phyloP scores from a whole-genome alignment of 495 filamentous ascomycete species.

The Parachaetomium inaequale region DNA sequence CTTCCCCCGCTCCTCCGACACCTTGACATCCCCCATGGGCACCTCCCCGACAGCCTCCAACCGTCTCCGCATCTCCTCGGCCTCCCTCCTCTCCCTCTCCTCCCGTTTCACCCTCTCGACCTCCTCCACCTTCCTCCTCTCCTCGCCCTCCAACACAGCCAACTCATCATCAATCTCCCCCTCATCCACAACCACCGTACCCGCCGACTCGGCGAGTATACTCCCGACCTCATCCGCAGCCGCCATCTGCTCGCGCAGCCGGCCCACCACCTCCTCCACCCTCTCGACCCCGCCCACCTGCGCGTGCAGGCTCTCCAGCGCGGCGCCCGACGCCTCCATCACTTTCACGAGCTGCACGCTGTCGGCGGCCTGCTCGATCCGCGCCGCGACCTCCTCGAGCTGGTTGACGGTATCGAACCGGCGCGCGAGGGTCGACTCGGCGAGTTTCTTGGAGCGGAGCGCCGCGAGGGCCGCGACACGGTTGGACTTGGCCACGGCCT shows the following conservation, averaged over 20 bases:
- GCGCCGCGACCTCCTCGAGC: conserved; percentile 72
- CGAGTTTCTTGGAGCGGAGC: conserved; percentile 76
- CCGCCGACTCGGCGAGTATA: conserved; percentile 61
- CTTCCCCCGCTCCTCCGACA: conserved; percentile 25
- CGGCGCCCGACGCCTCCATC: conserved; percentile 72
- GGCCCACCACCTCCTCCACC: conserved; percentile 71
- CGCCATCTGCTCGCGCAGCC: conserved; percentile 72
- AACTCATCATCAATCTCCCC: conserved; percentile 85
- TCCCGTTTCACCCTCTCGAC: conserved; percentile 21
- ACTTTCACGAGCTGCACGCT: conserved; percentile 75
- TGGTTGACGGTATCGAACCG: conserved; percentile 70
- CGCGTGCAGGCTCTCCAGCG: conserved; percentile 67
- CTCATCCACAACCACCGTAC: conserved; percentile 63
- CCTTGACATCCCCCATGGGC: conserved; percentile 23
- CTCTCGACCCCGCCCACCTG: conserved; percentile 72
- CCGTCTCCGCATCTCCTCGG: conserved; percentile 30
- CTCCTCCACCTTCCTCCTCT: conserved; percentile 44
- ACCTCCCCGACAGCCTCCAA: conserved; percentile 41
- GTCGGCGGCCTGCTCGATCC: conserved; percentile 80
- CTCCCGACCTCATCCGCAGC: conserved; percentile 77
- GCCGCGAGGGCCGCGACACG: conserved; percentile 68
- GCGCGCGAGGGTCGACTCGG: conserved; percentile 64
- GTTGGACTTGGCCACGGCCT: conserved; percentile 67
- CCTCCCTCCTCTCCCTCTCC: conserved; percentile 29
- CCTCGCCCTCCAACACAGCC: conserved; percentile 65